A percentile compares a stretch with the other conserved stretches of the same genome.
These are phyloP conservation scores for Xylaria palmicola DNA, from an alignment of 495 filamentous ascomycete genomes.

Conservation along the genomic window DNA sequence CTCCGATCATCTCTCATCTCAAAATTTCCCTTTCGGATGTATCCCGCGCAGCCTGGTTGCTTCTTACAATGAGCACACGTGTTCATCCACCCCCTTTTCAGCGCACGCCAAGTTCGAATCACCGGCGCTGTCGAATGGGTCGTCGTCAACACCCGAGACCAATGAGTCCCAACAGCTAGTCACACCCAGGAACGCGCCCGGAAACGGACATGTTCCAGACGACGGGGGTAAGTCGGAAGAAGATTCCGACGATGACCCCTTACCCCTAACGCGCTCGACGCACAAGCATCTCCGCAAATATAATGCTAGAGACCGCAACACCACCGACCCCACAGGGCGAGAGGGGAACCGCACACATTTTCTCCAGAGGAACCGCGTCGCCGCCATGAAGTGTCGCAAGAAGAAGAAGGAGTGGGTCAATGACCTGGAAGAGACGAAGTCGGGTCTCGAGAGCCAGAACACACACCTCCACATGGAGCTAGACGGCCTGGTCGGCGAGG, in stretches of 20 bases:
- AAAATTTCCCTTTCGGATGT: constrained; percentile 3
- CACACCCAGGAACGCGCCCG: constrained; percentile 11
- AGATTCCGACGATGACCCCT: not conserved
- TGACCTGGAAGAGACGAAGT: constrained; percentile 53
- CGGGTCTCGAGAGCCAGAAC: constrained; percentile 39
- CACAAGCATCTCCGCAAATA: too few species aligned
- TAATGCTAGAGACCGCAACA: too few species aligned
- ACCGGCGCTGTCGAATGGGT: constrained; percentile 18
- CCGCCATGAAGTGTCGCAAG: constrained; percentile 82
- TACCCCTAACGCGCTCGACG: not conserved
- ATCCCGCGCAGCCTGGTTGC: constrained; percentile 7
- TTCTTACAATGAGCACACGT: constrained; percentile 1
- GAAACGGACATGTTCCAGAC: not conserved
- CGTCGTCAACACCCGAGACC: constrained; percentile 23
- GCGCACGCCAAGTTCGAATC: constrained; percentile 14
- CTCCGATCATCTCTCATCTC: constrained; percentile 2
- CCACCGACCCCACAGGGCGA: constrained; percentile 16
- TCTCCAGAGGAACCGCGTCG: constrained; percentile 78
- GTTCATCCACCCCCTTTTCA: constrained; percentile 4
- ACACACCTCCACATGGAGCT: constrained; percentile 38
- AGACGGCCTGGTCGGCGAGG: constrained; percentile 43
- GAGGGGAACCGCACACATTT: constrained; percentile 46
- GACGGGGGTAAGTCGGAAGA: not conserved
- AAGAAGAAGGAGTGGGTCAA: constrained; percentile 80
- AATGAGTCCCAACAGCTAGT: constrained; percentile 22